Evolutionary conservation across 371 early-diverging fungal genomes (phyloP).

Genomic region (Phascolomyces articulosus): DNA sequence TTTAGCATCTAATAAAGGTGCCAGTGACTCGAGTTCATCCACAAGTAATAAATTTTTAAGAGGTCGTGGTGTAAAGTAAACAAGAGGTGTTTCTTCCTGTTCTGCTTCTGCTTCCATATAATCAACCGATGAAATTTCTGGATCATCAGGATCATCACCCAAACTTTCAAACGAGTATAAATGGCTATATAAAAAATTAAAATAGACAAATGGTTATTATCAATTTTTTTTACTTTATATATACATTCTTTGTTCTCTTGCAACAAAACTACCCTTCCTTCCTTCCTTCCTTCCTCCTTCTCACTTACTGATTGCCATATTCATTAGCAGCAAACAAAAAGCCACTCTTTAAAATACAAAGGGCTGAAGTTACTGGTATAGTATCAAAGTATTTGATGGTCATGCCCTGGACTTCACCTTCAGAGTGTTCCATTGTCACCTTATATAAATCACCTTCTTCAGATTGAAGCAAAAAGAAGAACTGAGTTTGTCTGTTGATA

Average conservation of each 20-base stretch:
- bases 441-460: constrained; percentile 97
- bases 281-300: too few relatives aligned
- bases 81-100: constrained; percentile 50
- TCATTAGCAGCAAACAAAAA: constrained; percentile 92
- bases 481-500: constrained; percentile 75
- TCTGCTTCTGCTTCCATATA: constrained; percentile 63
- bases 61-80: constrained; percentile 81
- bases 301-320: constrained; percentile 87
- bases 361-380: constrained; percentile 78
- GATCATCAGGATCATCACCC: constrained; percentile 88
- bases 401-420: constrained; percentile 67
- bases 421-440: constrained; percentile 83
- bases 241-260: too few relatives aligned
- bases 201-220: background rate
- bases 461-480: constrained; percentile 91
- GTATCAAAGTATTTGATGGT: constrained; percentile 95
- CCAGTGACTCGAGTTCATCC: constrained; percentile 86
- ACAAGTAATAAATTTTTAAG: constrained; percentile 85
- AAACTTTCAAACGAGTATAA: constrained; percentile 92
- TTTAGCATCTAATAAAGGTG: constrained; percentile 77
- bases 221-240: too few relatives aligned
- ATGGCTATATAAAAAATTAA: constrained; percentile 44
- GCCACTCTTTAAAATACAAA: constrained; percentile 91
- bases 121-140: constrained; percentile 75
- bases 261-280: too few relatives aligned